Percentiles rank a stretch among this genome's conserved stretches.
Evolutionary conservation across 306 rosid species (phyloP).

Genomic region (barrel medic (Medicago truncatula)): MtrunA17r5.0-ANR NC_053044.1:55647001-55647500

Average conservation of each 20-base stretch:
- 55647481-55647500: slow-evolving; percentile 80
- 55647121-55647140: slow-evolving; percentile 92
- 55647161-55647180: slow-evolving; percentile 91
- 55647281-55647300: slow-evolving; percentile 21
- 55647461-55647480: slow-evolving; percentile 93
- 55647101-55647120: slow-evolving; percentile 98
- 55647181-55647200: slow-evolving; percentile 87
- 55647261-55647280: slow-evolving; percentile 27
- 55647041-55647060: slow-evolving; percentile 82
- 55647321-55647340: slow-evolving; percentile 34
- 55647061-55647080: slow-evolving; percentile 83
- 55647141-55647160: slow-evolving; percentile 91
- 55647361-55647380: slow-evolving; percentile 25
- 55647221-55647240: slow-evolving; percentile 65
- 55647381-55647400: slow-evolving; percentile 15
- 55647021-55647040: slow-evolving; percentile 15
- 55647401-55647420: slow-evolving; percentile 20
- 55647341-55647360: slow-evolving; percentile 24
- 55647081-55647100: slow-evolving; percentile 75
- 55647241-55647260: slow-evolving; percentile 29
- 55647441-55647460: slow-evolving; percentile 88
- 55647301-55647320: slow-evolving; percentile 30
- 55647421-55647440: slow-evolving; percentile 82
- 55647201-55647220: slow-evolving; percentile 96
- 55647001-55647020: slow-evolving; percentile 16